Base-by-base conservation (phyloP, 805 yeast species). In the Starmerella cellae region DNA sequence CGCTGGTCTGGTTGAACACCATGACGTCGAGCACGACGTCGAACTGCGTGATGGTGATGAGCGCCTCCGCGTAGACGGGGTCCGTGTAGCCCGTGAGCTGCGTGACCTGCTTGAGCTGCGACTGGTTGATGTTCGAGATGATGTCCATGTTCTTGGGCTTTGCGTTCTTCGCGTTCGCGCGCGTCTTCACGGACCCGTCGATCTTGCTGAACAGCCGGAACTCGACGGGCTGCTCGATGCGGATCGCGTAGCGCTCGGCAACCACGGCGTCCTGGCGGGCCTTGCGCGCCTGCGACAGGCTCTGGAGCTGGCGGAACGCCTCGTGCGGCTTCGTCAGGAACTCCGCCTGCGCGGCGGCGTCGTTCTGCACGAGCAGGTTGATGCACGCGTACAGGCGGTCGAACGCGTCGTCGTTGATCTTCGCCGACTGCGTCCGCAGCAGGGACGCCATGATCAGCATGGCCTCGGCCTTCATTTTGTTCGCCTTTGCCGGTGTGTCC, bases 41-140 rank as follows among this genome's bases (percentile, higher is more conserved):
- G 60, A 81, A 91, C 64, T 93, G 97, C 56, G 87, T 94, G n/a
- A 84, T 91, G 52, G 82, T 82, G 52, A 91, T 83, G 57, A 81
- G 83, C 0, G 96, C 98, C 65, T 91, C 99, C 5, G 95, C 97
- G 60, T 91, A 91, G 27, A 91, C 93, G 18, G 97, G 94, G 61
- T 91, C 99, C 0, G 95, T 82, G 63, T 85, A 91, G 16, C 99
- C 99, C n/a, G 98, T 88, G 52, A 91, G 72, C 60, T 83, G 97
- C 38, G 84, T 77, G 55, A 93, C 82, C 61, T 83, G 85, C 61
- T 76, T 80, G 57, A 91, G 71, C 63, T 83, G 80, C 1, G 95
- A 84, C 5, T 82, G 68, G 48, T 50, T 47, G 31, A 16, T 8
- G 18, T 19, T 40, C 16, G 46, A 29, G 17, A 44, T 35, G 20